Evolutionary conservation across 441 rosid species (phyloP).

Genomic region (Flueggea neowawraea): DNA sequence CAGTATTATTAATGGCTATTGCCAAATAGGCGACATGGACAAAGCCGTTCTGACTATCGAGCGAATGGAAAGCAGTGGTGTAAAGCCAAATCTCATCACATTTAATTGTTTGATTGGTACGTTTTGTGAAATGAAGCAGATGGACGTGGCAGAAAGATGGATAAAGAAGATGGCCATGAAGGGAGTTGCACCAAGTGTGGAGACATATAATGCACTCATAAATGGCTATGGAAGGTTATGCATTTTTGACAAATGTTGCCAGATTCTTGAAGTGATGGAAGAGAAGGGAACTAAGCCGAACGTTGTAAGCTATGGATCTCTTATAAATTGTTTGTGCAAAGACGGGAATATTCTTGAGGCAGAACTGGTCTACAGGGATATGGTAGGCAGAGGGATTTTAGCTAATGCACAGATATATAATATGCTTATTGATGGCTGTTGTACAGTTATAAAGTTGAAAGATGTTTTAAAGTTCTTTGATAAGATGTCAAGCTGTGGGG

Average conservation of each 20-base stretch:
- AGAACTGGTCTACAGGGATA: constrained; percentile 58
- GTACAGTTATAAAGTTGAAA: constrained; percentile 44
- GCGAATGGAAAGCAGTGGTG: constrained; percentile 48
- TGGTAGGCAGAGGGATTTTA: constrained; percentile 54
- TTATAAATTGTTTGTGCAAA: constrained; percentile 67
- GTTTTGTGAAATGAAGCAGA: constrained; percentile 48
- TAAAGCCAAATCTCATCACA: constrained; percentile 52
- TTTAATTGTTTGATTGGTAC: constrained; percentile 57
- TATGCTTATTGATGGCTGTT: constrained; percentile 62
- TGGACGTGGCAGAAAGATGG: constrained; percentile 62
- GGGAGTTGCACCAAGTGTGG: constrained; percentile 52
- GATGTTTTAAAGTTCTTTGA: constrained; percentile 59
- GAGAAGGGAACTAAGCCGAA: constrained; percentile 45
- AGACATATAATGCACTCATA: constrained; percentile 60
- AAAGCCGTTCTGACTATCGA: constrained; percentile 41
- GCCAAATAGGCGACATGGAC: constrained; percentile 41
- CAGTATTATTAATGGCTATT: constrained; percentile 58
- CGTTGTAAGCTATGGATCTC: constrained; percentile 67
- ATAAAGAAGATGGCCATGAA: constrained; percentile 54
- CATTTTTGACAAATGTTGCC: constrained; percentile 59
- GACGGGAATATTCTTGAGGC: constrained; percentile 77
- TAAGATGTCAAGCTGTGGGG: constrained; percentile 49
- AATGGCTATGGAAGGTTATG: constrained; percentile 67
- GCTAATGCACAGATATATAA: constrained; percentile 68
- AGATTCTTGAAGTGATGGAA: constrained; percentile 78